phyloP scores from a whole-genome alignment of 306 rosid genomes.

The Pachyrhizus erosus region DNA sequence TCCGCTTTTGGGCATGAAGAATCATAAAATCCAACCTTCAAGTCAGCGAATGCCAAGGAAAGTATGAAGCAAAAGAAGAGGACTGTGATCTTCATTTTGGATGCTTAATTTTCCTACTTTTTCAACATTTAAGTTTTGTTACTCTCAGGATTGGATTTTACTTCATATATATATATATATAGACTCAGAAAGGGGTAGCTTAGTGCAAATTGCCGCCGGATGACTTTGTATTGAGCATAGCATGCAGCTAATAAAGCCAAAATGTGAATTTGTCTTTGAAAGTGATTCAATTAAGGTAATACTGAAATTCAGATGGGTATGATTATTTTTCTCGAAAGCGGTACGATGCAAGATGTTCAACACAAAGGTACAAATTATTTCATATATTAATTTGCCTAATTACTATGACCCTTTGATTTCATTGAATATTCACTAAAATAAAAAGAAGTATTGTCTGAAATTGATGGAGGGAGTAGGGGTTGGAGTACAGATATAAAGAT shows the following conservation, averaged over 20 bases:
- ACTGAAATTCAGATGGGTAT: background rate
- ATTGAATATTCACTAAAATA: background rate
- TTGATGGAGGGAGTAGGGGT: no score
- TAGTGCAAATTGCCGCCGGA: constrained; percentile 27
- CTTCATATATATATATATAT: constrained; percentile 3
- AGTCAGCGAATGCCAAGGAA: constrained; percentile 33
- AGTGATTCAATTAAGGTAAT: background rate
- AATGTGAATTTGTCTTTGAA: background rate
- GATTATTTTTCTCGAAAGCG: background rate
- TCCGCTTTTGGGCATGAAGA: constrained; percentile 55
- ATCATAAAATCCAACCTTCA: constrained; percentile 42
- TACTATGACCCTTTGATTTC: background rate
- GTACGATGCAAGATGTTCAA: background rate
- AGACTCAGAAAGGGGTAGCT: background rate
- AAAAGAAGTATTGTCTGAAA: background rate
- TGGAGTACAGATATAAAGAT: no score
- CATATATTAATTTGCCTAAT: background rate
- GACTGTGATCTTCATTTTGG: constrained; percentile 18
- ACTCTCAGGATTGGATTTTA: background rate
- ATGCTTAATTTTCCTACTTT: background rate
- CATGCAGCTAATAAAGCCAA: constrained; percentile 37
- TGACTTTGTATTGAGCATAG: background rate
- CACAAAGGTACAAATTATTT: constrained; percentile 19
- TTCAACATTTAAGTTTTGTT: background rate
- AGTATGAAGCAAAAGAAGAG: constrained; percentile 21